Conservation (phyloP, 257 asterid species). For the Asclepias syriaca region DNA sequence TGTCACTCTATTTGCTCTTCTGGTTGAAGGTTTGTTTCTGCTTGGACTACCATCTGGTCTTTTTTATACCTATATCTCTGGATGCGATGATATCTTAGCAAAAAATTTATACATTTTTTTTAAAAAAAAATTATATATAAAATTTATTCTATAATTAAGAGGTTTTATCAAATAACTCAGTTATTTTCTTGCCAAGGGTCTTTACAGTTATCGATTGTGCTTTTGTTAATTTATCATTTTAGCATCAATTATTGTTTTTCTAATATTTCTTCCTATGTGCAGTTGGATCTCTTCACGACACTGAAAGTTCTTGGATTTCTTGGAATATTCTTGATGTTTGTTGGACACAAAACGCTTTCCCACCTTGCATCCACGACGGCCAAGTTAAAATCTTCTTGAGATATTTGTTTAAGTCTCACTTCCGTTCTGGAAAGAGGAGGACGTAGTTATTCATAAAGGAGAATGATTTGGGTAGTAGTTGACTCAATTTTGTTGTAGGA, state of each 20-base stretch:
- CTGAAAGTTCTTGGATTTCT: conserved; percentile 77
- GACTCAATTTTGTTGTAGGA: conserved; percentile 30
- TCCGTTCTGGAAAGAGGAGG: conserved; percentile 3
- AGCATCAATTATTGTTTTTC: not conserved
- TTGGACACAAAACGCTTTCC: conserved; percentile 87
- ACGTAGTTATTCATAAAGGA: conserved; percentile 19
- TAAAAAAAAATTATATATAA: too few relatives aligned
- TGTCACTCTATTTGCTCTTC: conserved; percentile 65
- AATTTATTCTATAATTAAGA: too few relatives aligned
- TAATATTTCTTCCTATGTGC: conserved; percentile 18
- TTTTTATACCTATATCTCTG: not conserved
- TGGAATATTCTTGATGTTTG: conserved; percentile 80
- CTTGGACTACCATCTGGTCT: not conserved
- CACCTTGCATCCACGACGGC: conserved; percentile 77
- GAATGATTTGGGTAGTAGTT: conserved; percentile 11
- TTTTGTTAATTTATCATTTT: not conserved
- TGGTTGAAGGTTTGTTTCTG: conserved; percentile 77
- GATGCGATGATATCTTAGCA: not conserved
- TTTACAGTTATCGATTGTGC: not conserved
- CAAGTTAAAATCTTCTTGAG: conserved; percentile 78
- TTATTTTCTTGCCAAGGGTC: not conserved
- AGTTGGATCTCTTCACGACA: conserved; percentile 92
- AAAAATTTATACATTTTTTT: too few relatives aligned
- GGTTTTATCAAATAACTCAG: too few relatives aligned
- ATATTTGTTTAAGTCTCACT: not conserved